Conservation (phyloP, 768 basidiomycete genomes). For the Chiua virens region DNA sequence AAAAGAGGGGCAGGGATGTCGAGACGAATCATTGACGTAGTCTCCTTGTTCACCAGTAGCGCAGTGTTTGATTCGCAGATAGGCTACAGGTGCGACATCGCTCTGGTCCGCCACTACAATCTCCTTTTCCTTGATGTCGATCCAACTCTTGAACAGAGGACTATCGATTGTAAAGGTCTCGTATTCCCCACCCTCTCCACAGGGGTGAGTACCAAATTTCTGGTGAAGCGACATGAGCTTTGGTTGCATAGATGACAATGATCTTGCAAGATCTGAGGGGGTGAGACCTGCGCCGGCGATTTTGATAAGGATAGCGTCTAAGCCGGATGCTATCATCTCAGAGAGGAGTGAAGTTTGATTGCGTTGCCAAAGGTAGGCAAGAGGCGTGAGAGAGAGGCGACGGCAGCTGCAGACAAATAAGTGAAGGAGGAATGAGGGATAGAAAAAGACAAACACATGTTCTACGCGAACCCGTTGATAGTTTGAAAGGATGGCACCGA, state of each 20-base stretch:
- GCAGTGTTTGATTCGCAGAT: conserved; percentile 78
- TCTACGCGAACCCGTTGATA: conserved; percentile 97
- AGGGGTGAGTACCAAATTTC: conserved; percentile 87
- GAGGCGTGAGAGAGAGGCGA: conserved; percentile 73
- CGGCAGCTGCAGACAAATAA: conserved; percentile 55
- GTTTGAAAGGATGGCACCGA: conserved; percentile 95
- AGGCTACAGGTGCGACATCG: conserved; percentile 89
- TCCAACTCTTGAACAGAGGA: conserved; percentile 79
- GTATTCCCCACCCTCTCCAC: conserved; percentile 98
- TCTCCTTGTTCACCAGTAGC: conserved; percentile 54
- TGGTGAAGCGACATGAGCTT: conserved; percentile 71
- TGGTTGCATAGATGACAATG: conserved; percentile 70
- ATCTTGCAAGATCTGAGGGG: conserved; percentile 73
- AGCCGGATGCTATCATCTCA: conserved; percentile 80
- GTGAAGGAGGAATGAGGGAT: background rate
- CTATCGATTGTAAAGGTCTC: conserved; percentile 91
- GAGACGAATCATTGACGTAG: background rate
- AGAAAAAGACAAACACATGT: conserved; percentile 71
- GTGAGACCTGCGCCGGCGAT: conserved; percentile 92
- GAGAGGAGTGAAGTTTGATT: conserved; percentile 81
- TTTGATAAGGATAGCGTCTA: conserved; percentile 89
- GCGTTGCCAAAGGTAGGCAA: conserved; percentile 94
- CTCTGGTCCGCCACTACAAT: conserved; percentile 77
- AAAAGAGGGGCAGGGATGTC: conserved; percentile 47
- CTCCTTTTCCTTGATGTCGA: conserved; percentile 67